Evolutionary conservation across 2,329 filamentous ascomycete genomes (phyloP).

Genomic region (Ceratocystis lukuohia): DNA sequence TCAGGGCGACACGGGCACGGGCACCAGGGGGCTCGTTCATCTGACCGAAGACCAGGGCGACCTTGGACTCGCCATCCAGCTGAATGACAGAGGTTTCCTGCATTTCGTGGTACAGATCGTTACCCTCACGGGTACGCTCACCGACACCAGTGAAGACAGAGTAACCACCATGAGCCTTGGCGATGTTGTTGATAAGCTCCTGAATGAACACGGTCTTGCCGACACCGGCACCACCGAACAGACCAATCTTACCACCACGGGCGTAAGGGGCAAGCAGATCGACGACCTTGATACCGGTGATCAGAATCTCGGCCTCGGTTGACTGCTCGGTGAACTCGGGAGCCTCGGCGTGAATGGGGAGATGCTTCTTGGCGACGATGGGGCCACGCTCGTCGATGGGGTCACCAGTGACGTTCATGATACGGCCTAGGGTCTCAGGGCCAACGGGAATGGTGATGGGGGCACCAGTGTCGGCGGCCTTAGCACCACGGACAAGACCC

Average conservation of each 20-base stretch:
- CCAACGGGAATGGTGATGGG: conserved; percentile 97
- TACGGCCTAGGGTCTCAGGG: conserved; percentile 84
- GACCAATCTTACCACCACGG: conserved; percentile 99
- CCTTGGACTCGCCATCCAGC: conserved; percentile 98
- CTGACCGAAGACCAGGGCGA: conserved; percentile 98
- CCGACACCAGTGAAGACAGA: conserved; percentile 99
- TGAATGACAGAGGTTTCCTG: conserved; percentile 99
- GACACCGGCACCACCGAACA: conserved; percentile 99
- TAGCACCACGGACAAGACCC: conserved; percentile 90
- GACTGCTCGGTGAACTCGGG: conserved; percentile 91
- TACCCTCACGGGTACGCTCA: conserved; percentile 99
- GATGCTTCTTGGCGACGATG: conserved; percentile 79
- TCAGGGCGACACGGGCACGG: conserved; percentile 98
- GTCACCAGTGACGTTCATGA: conserved; percentile 99
- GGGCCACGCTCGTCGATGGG: conserved; percentile 99
- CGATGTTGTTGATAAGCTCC: conserved; percentile 99
- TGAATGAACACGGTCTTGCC: conserved; percentile 99
- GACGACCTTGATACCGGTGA: conserved; percentile 99
- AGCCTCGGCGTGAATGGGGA: conserved; percentile 88
- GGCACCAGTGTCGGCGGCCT: conserved; percentile 74
- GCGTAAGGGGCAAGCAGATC: conserved; percentile 97
- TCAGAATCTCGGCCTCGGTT: conserved; percentile 87
- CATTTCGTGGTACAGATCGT: conserved; percentile 99
- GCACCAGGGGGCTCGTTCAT: conserved; percentile 99
- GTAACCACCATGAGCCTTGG: conserved; percentile 99